phyloP scores from a whole-genome alignment of 1,284 basidiomycete species.

The Bondarzewia mesenterica region DNA sequence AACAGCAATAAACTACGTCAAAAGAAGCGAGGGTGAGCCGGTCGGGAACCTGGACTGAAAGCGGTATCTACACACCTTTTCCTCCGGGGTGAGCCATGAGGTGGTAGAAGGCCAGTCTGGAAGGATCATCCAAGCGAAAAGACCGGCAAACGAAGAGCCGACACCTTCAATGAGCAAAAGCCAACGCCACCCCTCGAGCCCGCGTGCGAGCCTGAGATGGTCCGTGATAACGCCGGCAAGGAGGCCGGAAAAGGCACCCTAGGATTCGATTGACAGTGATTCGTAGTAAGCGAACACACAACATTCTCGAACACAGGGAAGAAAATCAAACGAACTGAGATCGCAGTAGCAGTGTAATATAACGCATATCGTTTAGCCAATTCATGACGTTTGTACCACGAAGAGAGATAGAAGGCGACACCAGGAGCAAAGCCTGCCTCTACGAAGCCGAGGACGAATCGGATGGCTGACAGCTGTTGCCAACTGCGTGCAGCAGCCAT shows the following conservation, averaged over 20 bases:
- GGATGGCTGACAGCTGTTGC: conserved; percentile 15
- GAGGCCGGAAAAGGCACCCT: conserved; percentile 26
- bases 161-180: conserved; percentile 25
- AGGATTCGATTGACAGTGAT: too few species aligned
- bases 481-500: conserved; percentile 15
- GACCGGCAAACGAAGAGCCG: conserved; percentile 20
- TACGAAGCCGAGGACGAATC: conserved; percentile 25
- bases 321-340: neutral
- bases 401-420: conserved; percentile 14
- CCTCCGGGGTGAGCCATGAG: conserved; percentile 28
- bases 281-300: too few species aligned
- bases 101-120: conserved; percentile 31
- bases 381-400: conserved; percentile 18
- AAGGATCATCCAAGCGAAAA: conserved; percentile 20
- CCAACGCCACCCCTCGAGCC: conserved; percentile 2
- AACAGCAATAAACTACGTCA: conserved; percentile 23
- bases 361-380: conserved; percentile 18
- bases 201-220: neutral
- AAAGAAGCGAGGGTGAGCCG: too few species aligned
- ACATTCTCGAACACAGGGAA: too few species aligned
- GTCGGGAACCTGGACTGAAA: too few species aligned
- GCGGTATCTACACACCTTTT: conserved; percentile 15
- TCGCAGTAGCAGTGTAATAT: conserved; percentile 17
- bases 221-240: conserved; percentile 11
- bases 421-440: conserved; percentile 20